Conservation (phyloP, 2,329 filamentous ascomycete species). For the Monilinia polystroma region DNA sequence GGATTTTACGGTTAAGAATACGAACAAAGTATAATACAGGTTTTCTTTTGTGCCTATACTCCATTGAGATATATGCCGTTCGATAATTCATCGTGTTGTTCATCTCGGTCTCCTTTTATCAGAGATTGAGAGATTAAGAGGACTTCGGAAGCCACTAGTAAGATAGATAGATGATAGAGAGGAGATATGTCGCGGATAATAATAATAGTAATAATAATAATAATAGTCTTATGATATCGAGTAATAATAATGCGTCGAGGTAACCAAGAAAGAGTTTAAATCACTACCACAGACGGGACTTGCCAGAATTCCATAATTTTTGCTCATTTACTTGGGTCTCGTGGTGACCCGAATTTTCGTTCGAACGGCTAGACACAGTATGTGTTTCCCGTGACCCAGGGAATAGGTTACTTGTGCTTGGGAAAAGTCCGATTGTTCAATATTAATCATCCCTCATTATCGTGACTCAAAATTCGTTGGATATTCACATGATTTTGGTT, state of each 20-base stretch:
- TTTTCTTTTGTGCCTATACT: not conserved
- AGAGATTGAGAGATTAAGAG: slow-evolving; percentile 22
- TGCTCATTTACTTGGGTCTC: slow-evolving; percentile 10
- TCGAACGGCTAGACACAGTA: slow-evolving; percentile 21
- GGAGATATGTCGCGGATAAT: not conserved
- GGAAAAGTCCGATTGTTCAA: slow-evolving; percentile 20
- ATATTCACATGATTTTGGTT: slow-evolving; percentile 20
- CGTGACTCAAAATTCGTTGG: not conserved
- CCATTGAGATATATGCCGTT: not conserved
- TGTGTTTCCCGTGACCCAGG: slow-evolving; percentile 23
- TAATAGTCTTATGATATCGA: too few species aligned
- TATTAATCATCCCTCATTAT: not conserved
- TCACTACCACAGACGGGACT: slow-evolving; percentile 13
- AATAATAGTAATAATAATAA: not conserved
- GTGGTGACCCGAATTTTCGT: slow-evolving; percentile 19
- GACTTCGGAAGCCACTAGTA: slow-evolving; percentile 14
- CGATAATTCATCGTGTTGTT: slow-evolving; percentile 16
- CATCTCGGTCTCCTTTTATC: slow-evolving; percentile 9
- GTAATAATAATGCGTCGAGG: slow-evolving; percentile 4
- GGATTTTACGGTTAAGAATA: not conserved
- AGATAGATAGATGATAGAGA: not conserved
- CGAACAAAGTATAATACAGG: not conserved
- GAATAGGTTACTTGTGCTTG: slow-evolving; percentile 13
- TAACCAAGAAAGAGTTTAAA: slow-evolving; percentile 8
- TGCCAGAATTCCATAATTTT: slow-evolving; percentile 12